Evolutionary conservation across 2,329 filamentous ascomycete species (phyloP), one percentile per base, ranked within the genome.

Genomic region (Monosporascus sp.): DNA sequence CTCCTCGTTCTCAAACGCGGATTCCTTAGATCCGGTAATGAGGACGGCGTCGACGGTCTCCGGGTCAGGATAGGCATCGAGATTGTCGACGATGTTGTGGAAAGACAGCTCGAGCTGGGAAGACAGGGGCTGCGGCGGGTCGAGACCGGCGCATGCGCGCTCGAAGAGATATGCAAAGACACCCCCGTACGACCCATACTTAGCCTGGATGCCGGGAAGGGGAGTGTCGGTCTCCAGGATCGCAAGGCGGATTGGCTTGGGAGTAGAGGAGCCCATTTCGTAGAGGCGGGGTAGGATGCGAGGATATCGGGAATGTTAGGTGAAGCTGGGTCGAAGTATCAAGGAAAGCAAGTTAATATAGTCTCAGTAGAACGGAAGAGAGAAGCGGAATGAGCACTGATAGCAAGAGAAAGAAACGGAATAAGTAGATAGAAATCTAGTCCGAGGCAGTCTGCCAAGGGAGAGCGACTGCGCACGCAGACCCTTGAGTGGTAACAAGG

Each of bases 211-310:
- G 44, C 79, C 71, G 1, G 83, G 80, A 49, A 88, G 77, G 1
- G 90, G 90, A 1, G 82, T 88, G 72, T 96, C 93, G 75, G 89
- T 87, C 77, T 96, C 90, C 61, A 97, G 85, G 62, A 97, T 81
- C 47, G 92, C 91, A 71, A 97, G 87, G 52, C 89, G 87, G 60
- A 93, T 74, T 31, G 82, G 81, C n/a, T 62, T 54, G 38, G 64
- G 59, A 45, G 56, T 25, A 38, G 54, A 58, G 52, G 68, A 73
- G 50, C 64, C 65, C 65, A 67, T 67, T 58, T 18, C 35, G n/a
- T 39, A 17, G 11, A 11, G 9, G 18, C 14, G 39, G 18, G 39
- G 39, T 18, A 14, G 17, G 39, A 43, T 9, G 39, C 5, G 31
- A 35, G 9, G 31, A 35, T 35, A 3, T 14, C 31, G 11, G 11